These are phyloP conservation scores for Aphanomyces euteiches DNA, from an alignment of 352 stramenopile species.

Conservation along the genomic window DNA sequence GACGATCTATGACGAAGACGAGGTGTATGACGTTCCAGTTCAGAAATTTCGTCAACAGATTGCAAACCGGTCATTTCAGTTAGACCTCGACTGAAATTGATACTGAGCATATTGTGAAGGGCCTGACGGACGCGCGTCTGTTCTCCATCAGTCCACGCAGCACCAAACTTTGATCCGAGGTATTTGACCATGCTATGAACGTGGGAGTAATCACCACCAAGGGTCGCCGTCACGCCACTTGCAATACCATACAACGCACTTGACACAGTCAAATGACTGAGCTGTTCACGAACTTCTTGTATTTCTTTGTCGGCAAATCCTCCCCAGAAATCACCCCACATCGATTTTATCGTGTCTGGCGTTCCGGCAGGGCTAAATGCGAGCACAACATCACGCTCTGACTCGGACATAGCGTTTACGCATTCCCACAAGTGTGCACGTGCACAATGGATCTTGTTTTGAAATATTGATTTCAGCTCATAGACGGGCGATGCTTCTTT, in stretches of 20 bases:
- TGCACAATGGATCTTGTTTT: constrained; percentile 77
- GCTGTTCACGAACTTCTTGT: constrained; percentile 66
- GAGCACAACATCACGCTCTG: constrained; percentile 53
- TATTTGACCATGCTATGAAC: constrained; percentile 66
- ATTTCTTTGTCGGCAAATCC: constrained; percentile 80
- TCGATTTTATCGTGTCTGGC: constrained; percentile 71
- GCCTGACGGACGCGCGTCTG: constrained; percentile 76
- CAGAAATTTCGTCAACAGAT: constrained; percentile 71
- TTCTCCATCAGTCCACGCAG: constrained; percentile 76
- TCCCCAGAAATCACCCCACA: constrained; percentile 83
- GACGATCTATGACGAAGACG: constrained; percentile 5
- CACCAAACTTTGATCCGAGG: constrained; percentile 76
- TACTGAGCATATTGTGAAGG: constrained; percentile 81
- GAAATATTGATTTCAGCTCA: constrained; percentile 80
- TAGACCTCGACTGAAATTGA: constrained; percentile 62
- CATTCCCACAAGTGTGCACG: constrained; percentile 73
- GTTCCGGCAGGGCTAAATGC: constrained; percentile 73
- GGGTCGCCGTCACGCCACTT: constrained; percentile 62
- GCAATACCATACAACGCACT: constrained; percentile 48
- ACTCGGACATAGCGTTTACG: constrained; percentile 1
- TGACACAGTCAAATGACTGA: constrained; percentile 65
- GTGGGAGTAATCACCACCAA: constrained; percentile 67
- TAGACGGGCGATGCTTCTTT: constrained; percentile 54
- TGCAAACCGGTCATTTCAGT: constrained; percentile 56
- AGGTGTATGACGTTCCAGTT: constrained; percentile 6